Base-by-base conservation (phyloP, 768 basidiomycete species). In the Obba rivulosa region DNA sequence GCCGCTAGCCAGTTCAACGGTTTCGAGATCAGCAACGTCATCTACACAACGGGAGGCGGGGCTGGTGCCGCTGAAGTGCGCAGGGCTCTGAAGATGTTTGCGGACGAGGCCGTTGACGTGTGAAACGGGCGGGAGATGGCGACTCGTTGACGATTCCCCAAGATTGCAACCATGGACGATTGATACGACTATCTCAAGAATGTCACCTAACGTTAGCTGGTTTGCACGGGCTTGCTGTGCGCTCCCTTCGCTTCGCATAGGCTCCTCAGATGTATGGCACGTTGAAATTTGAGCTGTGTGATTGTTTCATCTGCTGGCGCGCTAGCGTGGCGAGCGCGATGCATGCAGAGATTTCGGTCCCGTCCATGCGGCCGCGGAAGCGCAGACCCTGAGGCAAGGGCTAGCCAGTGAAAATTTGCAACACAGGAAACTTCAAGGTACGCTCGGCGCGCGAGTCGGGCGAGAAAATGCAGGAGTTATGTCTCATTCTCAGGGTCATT, bases 1-100 rank as follows among this genome's bases (percentile, higher is more conserved):
- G 96, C 96, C 0, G 92, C 96, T 45, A 92, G 89, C 69, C 86
- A 85, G 70, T 97, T 97, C 75, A 95, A 94, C 62, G 92, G 91
- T 46, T 94, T 94, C 60, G 79, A 88, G 60, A 65, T 85, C 41
- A 87, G 86, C 69, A 79, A 79, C 34, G 85, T 93, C 50, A 67
- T 84, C 23, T 95, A 93, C 63, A 92, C 89, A 34, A 72, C 77
- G 48, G 86, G 89, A 43, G 64, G 66, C 18, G 79, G 70, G 21
- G 64, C 66, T 0, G 79, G 72, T 8, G 70, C 68, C 34, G 66
- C 64, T 36, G 81, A 80, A 52, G 79, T 81, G n/a, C 68, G 78
- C 51, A 64, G 63, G 40, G 71, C 70, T 28, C 72, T 90, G 9
- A 64, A 66, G 25, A 67, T 57, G 46, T 84, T 78, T 64, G 78